Conservation (phyloP, 192 early-diverging fungal species). For the Coemansia sp. region DNA sequence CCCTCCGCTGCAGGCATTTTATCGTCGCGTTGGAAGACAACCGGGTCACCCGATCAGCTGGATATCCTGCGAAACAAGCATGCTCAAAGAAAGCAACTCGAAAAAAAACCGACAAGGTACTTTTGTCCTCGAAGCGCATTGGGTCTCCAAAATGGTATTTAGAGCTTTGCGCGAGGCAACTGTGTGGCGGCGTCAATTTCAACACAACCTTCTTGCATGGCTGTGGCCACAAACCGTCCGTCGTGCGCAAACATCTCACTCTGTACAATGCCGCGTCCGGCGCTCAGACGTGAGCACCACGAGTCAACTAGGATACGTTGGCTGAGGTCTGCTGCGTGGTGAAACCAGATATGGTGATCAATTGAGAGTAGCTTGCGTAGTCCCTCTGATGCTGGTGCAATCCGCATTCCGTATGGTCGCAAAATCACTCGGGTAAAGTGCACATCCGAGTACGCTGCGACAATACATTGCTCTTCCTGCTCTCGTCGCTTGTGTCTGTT, state of each 20-base stretch:
- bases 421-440: slow-evolving; percentile 35
- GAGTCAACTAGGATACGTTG: slow-evolving; percentile 15
- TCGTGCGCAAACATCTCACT: slow-evolving; percentile 21
- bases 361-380: slow-evolving; percentile 28
- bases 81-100: not conserved
- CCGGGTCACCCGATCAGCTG: not conserved
- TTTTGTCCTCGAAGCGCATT: not conserved
- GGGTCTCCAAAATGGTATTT: not conserved
- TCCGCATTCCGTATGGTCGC: slow-evolving; percentile 24
- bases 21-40: not conserved
- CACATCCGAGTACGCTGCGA: slow-evolving; percentile 29
- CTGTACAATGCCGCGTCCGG: slow-evolving; percentile 24
- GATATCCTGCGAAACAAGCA: not conserved
- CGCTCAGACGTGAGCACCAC: slow-evolving; percentile 17
- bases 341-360: slow-evolving; percentile 41
- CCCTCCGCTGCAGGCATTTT: not conserved
- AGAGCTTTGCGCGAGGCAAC: slow-evolving; percentile 25
- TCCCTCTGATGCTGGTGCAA: slow-evolving; percentile 18
- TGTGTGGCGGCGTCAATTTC: slow-evolving; percentile 8
- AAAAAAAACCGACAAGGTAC: not conserved
- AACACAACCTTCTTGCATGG: slow-evolving; percentile 28
- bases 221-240: slow-evolving; percentile 16
- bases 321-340: slow-evolving; percentile 9
- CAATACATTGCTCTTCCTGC: slow-evolving; percentile 22
- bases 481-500: not conserved